Evolutionary conservation across 1,284 basidiomycete genomes (phyloP).

Genomic region (Ceratobasidium papillatum): DNA sequence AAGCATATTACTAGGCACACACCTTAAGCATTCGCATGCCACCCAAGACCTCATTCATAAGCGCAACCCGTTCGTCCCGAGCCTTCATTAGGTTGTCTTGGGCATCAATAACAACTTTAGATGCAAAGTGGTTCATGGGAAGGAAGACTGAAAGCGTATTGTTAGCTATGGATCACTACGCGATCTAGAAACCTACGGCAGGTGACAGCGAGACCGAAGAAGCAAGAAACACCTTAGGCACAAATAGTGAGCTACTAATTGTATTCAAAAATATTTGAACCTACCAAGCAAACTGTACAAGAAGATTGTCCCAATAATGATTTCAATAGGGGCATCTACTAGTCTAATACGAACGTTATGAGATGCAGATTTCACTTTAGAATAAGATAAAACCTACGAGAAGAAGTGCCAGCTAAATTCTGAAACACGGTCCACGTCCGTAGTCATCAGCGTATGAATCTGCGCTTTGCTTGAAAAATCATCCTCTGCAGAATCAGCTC

Average conservation of each 20-base stretch:
- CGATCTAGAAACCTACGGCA: constrained; percentile 53
- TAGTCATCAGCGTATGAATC: constrained; percentile 88
- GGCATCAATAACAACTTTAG: constrained; percentile 81
- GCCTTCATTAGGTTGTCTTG: constrained; percentile 94
- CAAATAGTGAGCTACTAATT: neutral
- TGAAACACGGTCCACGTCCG: constrained; percentile 88
- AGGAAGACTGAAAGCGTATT: constrained; percentile 65
- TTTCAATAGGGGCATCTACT: constrained; percentile 86
- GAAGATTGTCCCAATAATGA: constrained; percentile 81
- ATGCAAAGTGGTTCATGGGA: constrained; percentile 87
- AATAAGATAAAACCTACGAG: constrained; percentile 57
- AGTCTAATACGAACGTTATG: constrained; percentile 46
- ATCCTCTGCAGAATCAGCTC: constrained; percentile 57
- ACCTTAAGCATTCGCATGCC: constrained; percentile 94
- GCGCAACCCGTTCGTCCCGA: constrained; percentile 84
- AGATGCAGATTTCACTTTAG: neutral
- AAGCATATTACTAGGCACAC: constrained; percentile 18
- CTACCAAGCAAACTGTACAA: constrained; percentile 81
- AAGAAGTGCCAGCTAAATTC: constrained; percentile 86
- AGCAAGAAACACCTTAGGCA: constrained; percentile 66
- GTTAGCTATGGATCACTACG: neutral
- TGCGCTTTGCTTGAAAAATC: constrained; percentile 90
- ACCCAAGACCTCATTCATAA: constrained; percentile 94
- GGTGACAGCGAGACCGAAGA: constrained; percentile 84
- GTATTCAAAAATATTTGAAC: constrained; percentile 48